These are phyloP conservation scores for Atkinsonella hypoxylon DNA, from an alignment of 2,329 filamentous ascomycete species.

Conservation along the genomic window DNA sequence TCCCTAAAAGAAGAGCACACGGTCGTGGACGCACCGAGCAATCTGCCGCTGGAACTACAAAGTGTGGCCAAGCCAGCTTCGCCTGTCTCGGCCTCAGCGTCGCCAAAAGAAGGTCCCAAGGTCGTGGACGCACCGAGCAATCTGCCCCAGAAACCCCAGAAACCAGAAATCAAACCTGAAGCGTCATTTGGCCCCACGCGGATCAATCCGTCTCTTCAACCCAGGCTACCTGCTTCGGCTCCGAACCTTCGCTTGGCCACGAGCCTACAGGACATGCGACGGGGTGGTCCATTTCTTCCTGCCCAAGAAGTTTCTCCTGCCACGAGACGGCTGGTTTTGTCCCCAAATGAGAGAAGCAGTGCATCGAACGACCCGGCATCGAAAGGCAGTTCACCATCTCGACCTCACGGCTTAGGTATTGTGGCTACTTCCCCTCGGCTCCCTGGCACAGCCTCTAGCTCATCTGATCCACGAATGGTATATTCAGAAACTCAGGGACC, in stretches of 20 bases:
- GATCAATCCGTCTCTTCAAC: conserved; percentile 14
- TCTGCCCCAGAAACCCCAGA: not conserved
- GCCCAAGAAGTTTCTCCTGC: not conserved
- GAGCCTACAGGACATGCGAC: conserved; percentile 13
- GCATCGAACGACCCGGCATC: not conserved
- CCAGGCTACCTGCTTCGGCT: conserved; percentile 13
- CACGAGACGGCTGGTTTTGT: conserved; percentile 1
- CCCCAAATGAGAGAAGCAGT: conserved; percentile 11
- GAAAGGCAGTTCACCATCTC: not conserved
- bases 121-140: not conserved
- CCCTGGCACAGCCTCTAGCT: conserved; percentile 12
- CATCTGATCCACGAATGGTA: conserved; percentile 20
- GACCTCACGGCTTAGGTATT: not conserved
- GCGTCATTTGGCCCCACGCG: not conserved
- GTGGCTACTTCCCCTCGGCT: conserved; percentile 2
- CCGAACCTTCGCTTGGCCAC: conserved; percentile 14
- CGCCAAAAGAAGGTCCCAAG: conserved; percentile 14
- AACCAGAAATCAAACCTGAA: not conserved
- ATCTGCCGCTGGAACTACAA: not conserved
- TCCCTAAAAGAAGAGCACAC: conserved; percentile 15
- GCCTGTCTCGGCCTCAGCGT: conserved; percentile 26
- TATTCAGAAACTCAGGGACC: conserved; percentile 22
- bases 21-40: not conserved
- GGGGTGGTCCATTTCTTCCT: not conserved
- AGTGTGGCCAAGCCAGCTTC: too few species aligned